Conservation (phyloP, 306 rosid genomes). For the Acacia melanoxylon region DNA sequence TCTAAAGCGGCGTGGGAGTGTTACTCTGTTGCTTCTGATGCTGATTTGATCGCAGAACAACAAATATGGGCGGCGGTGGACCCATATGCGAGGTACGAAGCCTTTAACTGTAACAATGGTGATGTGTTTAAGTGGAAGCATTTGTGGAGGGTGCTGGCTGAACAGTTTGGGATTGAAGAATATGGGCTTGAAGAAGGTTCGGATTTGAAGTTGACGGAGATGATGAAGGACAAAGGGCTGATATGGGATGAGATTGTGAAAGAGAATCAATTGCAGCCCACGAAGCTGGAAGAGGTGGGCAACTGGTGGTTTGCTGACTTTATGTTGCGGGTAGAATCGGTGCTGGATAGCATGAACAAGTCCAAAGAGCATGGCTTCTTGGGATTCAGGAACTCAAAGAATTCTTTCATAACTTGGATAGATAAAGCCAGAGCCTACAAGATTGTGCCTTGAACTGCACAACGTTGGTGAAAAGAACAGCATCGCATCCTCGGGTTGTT, state of each 20-base stretch:
- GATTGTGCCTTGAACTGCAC: constrained; percentile 46
- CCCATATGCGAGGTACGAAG: constrained; percentile 46
- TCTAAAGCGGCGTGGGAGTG: constrained; percentile 44
- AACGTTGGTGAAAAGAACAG: too few relatives aligned
- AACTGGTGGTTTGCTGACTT: constrained; percentile 56
- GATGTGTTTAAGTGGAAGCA: constrained; percentile 75
- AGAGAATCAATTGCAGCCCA: constrained; percentile 41
- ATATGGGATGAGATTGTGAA: constrained; percentile 67
- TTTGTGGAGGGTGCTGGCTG: constrained; percentile 62
- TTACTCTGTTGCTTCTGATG: constrained; percentile 48
- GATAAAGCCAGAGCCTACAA: constrained; percentile 47
- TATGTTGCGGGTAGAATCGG: not conserved
- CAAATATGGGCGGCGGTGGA: constrained; percentile 67
- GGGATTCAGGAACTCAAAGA: constrained; percentile 67
- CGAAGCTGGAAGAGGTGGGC: constrained; percentile 56
- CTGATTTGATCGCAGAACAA: constrained; percentile 62
- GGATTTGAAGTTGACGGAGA: constrained; percentile 40
- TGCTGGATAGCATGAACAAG: constrained; percentile 60
- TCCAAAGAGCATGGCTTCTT: constrained; percentile 63
- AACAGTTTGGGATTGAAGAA: constrained; percentile 54
- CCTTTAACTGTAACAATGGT: constrained; percentile 58
- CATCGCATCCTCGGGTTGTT: not conserved
- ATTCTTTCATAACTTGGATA: constrained; percentile 50
- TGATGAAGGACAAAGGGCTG: constrained; percentile 50
- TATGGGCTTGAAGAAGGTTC: constrained; percentile 50